Base-by-base conservation (phyloP, 495 filamentous ascomycete species). In the Immersiella caudata region DNA sequence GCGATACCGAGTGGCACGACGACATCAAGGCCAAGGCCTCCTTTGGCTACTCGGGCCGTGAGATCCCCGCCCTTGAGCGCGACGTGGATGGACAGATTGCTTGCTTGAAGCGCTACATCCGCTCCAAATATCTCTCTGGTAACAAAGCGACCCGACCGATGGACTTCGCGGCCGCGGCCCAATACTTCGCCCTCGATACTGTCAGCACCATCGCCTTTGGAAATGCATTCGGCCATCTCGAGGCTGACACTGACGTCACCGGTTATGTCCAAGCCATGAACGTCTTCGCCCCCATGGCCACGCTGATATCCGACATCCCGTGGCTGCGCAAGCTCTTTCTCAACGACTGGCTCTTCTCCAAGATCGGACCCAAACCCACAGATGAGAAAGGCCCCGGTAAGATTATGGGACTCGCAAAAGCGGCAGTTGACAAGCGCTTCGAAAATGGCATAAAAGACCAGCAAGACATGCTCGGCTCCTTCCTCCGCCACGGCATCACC, bases 101-200 rank as follows among this genome's bases (percentile, higher is more conserved):
- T 7, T 9, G 0, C n/a, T 11, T 65, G 63, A 7, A 36, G 21
- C 29, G 36, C 1, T 20, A 46, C 20, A 12, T 65, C 16, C n/a
- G 52, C 0, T 21, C 27, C 4, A 57, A 49, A 11, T 58, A 56
- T 18, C 6, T 46, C 6, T 9, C 50, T 7, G 56, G 2, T 18
- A 46, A 29, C 0, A 64, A 33, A 14, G 26, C 25, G 12, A 36
- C 20, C 26, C 11, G 21, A 0, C 25, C 25, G 50, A 51, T 86
- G 40, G 83, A 86, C 65, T 74, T 86, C 22, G 75, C 75, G 0
- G 73, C 52, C 0, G 70, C 79, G 2, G 75, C 78, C 8, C 74
- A 79, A 62, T 87, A 71, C 70, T 84, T 86, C 57, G 85, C 83
- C 2, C 69, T 86, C 16, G 85, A 87, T 66, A 73, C 82, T 2